Evolutionary conservation across 306 rosid species (phyloP), one percentile per base, ranked within the genome.

Genomic region (Dalbergia oliveri): DNA sequence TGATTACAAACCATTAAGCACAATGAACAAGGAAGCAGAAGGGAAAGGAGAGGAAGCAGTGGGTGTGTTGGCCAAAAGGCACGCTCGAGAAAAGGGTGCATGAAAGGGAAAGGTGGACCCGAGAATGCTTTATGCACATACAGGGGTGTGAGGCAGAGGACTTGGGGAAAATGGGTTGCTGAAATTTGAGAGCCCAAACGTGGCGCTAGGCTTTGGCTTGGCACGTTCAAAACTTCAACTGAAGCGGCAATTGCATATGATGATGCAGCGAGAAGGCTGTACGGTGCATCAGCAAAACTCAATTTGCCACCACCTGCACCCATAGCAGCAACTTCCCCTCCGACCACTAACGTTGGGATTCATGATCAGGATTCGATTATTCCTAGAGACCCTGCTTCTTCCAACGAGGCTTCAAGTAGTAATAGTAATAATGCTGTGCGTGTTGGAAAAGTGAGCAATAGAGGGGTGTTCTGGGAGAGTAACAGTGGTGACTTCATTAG

Each of bases 101-200:
- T 14, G 12, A 53, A 34, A 66, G 44, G 74, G 15, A 77, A 77
- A 2, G 81, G 74, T 1, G 81, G 81, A 39, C 74, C 81, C 0
- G 34, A 77, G 45, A 77, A 77, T 66, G 81, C 66, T 3, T 2
- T 39, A 19, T 77, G 81, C 74, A 66, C 51, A 5, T 77, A 53
- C 45, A 77, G 8, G 50, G 81, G 81, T 53, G 81, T 76, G 43
- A 76, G 81, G 11, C 81, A 77, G 9, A 77, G 66, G 44, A 77
- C 74, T 21, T 77, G 81, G 81, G 81, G 81, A 54, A 79, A 79
- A 58, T 57, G 82, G 82, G 82, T 78, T 12, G 39, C 70, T 0
- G 82, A 78, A 78, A 78, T 78, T n/a, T 10, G 82, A 78, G 82
- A 58, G 0, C 82, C 82, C 53, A 78, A 78, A 31, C 62, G 61